Base-by-base conservation (phyloP, 768 basidiomycete genomes). In the Rhizopogon rudus region DNA sequence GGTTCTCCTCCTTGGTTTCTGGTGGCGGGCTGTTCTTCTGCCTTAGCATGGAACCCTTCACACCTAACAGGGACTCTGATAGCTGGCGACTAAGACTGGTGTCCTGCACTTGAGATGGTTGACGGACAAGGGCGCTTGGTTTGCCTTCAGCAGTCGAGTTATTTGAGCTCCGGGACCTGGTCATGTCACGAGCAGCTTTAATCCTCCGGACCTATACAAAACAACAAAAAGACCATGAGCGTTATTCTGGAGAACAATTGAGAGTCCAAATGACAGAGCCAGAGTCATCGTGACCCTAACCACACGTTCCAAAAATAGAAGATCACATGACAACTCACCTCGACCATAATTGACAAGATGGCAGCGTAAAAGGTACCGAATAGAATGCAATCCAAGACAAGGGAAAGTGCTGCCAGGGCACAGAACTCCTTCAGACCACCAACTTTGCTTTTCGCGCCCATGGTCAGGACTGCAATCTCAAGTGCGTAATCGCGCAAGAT, bases 401-500 rank as follows among this genome's bases (percentile, higher is more conserved):
- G 77, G 51, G 92, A 77, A n/a, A 98, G 69, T 1, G 93, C 94
- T 0, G 95, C 97, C 14, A 98, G 82, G 10, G 93, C 90, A 67
- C 96, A 98, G 59, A 98, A 96, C 71, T 99, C 95, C 58, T 82
- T 84, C 48, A 99, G 75, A 10, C 96, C 96, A 20, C 88, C 86
- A 28, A 98, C 93, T 43, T 86, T 87, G 58, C 85, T 86, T 61
- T 87, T 84, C 2, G 93, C 93, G 2, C 97, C 97, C 42, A 95
- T 80, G 44, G 87, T 73, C 5, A 99, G 81, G 2, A 98, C 93
- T 5, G 84, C 89, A 44, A 98, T 87, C 64, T 99, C 97, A 49
- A 99, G 79, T 4, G 85, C 84, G 60, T 97, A 99, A 68, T 99
- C 97, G 31, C 95, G 79, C 51, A 99, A 83, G 63, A 98, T 94